phyloP scores from a whole-genome alignment of 768 basidiomycete genomes.

The Tricholoma terreum region DNA sequence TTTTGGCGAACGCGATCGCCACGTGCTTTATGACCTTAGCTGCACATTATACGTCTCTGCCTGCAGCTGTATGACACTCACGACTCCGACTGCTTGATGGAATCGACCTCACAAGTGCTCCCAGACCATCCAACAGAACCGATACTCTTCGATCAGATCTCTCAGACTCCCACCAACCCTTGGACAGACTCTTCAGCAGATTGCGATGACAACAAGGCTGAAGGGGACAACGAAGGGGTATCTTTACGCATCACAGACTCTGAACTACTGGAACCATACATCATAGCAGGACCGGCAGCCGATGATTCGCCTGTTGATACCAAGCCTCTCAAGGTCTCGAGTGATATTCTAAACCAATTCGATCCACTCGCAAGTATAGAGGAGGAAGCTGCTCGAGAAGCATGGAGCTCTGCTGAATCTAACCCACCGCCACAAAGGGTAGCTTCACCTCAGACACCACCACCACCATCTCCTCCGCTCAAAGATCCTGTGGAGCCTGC shows the following conservation, averaged over 20 bases:
- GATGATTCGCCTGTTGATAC: constrained; percentile 15
- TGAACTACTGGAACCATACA: too few relatives aligned
- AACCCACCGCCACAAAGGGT: too few relatives aligned
- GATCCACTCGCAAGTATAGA: constrained; percentile 72
- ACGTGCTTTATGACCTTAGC: too few relatives aligned
- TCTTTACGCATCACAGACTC: constrained; percentile 46
- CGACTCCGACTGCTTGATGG: neutral
- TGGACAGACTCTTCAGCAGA: constrained; percentile 32
- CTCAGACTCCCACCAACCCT: constrained; percentile 32
- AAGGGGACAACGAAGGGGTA: too few relatives aligned
- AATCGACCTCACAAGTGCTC: neutral
- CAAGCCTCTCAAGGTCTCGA: constrained; percentile 25
- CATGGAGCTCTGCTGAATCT: constrained; percentile 64
- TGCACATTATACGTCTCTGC: too few relatives aligned
- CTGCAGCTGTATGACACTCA: too few relatives aligned
- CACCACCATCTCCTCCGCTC: constrained; percentile 32
- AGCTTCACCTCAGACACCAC: too few relatives aligned
- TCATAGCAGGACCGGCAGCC: constrained; percentile 35
- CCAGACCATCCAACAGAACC: neutral
- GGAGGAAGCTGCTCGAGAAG: constrained; percentile 56
- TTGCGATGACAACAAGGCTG: too few relatives aligned
- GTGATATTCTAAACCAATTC: constrained; percentile 57
- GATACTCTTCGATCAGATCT: neutral
- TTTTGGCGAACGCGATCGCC: too few relatives aligned
- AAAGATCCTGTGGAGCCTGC: constrained; percentile 32